Evolutionary conservation across 108 stramenopile species (phyloP).

Genomic region (Craspedostauros australis): DNA sequence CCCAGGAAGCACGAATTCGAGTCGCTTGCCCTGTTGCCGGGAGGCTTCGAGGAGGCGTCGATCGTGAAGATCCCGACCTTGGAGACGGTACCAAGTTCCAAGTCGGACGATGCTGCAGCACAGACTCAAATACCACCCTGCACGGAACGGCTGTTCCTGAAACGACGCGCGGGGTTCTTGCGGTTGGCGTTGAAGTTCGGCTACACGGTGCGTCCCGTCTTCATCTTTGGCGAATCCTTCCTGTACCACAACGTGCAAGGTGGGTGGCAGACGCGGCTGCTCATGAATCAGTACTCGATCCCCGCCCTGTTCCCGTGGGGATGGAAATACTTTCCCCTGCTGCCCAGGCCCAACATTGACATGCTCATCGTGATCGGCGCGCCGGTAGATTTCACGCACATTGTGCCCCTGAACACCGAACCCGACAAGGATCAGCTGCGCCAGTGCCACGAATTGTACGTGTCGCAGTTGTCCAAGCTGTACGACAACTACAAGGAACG

Average conservation of each 20-base stretch:
- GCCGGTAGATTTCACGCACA: too few species aligned
- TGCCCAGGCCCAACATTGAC: constrained; percentile 39
- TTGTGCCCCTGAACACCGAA: constrained; percentile 48
- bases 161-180: constrained; percentile 57
- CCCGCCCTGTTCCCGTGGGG: constrained; percentile 33
- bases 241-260: constrained; percentile 50
- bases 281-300: constrained; percentile 20
- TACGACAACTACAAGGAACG: constrained; percentile 59
- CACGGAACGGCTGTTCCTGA: constrained; percentile 62
- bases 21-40: constrained; percentile 50
- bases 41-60: constrained; percentile 77
- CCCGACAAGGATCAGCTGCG: constrained; percentile 51
- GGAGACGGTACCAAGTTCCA: too few species aligned
- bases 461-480: constrained; percentile 36
- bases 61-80: too few species aligned
- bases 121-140: too few species aligned
- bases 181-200: constrained; percentile 52
- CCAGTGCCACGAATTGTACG: constrained; percentile 52
- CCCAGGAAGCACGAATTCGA: too few species aligned
- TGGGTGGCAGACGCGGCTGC: constrained; percentile 23
- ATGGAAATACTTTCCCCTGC: constrained; percentile 34
- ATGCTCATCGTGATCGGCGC: constrained; percentile 47
- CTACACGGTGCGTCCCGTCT: constrained; percentile 49
- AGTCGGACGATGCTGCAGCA: too few species aligned
- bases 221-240: constrained; percentile 53